Conservation (phyloP, 23 red algal genomes). For the Gracilaria vermiculophylla region DNA sequence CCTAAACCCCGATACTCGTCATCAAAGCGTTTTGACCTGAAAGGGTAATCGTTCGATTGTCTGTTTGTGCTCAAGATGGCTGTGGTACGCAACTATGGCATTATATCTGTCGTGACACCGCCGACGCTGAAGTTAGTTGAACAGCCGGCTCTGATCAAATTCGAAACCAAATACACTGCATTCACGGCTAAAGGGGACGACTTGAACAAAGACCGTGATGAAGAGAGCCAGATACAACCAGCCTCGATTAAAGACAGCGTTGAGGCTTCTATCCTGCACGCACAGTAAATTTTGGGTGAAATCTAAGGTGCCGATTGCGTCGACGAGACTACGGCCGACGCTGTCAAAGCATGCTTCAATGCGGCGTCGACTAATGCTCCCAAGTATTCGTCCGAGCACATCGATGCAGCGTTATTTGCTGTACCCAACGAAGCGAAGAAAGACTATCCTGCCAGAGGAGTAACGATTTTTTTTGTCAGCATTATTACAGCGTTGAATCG, state of each 20-base stretch:
- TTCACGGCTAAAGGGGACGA: background rate
- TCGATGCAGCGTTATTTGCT: background rate
- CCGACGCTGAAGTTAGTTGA: background rate
- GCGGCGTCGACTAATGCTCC: background rate
- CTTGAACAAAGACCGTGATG: background rate
- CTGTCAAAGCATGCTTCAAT: background rate
- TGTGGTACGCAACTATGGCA: background rate
- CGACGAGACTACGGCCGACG: background rate
- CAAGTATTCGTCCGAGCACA: background rate
- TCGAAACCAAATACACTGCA: background rate
- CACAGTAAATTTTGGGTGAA: background rate
- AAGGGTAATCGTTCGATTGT: too few relatives aligned
- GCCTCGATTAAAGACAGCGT: background rate
- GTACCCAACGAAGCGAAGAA: background rate
- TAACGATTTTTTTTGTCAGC: background rate
- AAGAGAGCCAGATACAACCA: background rate
- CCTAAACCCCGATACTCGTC: too few relatives aligned
- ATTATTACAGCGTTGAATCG: background rate
- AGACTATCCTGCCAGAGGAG: background rate
- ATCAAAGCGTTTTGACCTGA: too few relatives aligned
- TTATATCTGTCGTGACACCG: background rate
- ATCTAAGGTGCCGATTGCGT: background rate
- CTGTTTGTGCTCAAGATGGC: too few relatives aligned
- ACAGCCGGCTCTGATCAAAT: background rate
- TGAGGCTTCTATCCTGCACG: background rate